Base-by-base conservation (phyloP, 2,329 filamentous ascomycete genomes). In the Chalaropsis ovoidea region DNA sequence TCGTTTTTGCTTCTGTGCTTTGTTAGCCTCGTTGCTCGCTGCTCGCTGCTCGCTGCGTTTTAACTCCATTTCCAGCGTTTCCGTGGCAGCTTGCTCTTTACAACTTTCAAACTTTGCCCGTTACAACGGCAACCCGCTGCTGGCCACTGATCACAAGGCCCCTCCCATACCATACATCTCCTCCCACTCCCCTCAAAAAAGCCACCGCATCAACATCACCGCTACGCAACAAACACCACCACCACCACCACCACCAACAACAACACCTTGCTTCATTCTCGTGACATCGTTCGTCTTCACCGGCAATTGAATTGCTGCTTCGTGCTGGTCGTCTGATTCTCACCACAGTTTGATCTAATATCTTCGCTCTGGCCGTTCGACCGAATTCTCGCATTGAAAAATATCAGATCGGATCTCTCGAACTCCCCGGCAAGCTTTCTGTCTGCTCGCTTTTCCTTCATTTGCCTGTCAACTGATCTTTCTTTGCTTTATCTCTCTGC, bases 311-410 rank as follows among this genome's bases (percentile, higher is more conserved):
- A 65, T 65, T 65, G 63, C 54, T 41, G 27, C 11, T 52, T 35
- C 35, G 62, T 63, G 62, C 62, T 58, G 24, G n/a, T 52, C 42
- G 62, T 49, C n/a, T 42, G 62, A 61, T 63, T 41, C 62, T 49
- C 62, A 52, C 35, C n/a, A 19, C 35, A 41, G 63, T 47, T 24
- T 62, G 24, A 31, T 39, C 24, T 60, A 39, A 60, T 65, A 35
- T 60, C 52, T 47, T 45, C 39, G 65, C 52, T 35, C 47, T 27
- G 61, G 49, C 49, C 47, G 65, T 62, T 66, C 60, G 61, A 56
- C 65, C 65, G 65, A 66, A 60, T 66, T 66, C 54, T 64, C 49
- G 65, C 61, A 66, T 66, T 66, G 65, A 66, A 66, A 66, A 66
- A 66, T 43, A 66, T 66, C 65, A 56, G 49, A 63, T 66, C 65